These are phyloP conservation scores for Dioscorea zingiberensis DNA, from an alignment of 106 monocot species.

Conservation along the genomic window DNA sequence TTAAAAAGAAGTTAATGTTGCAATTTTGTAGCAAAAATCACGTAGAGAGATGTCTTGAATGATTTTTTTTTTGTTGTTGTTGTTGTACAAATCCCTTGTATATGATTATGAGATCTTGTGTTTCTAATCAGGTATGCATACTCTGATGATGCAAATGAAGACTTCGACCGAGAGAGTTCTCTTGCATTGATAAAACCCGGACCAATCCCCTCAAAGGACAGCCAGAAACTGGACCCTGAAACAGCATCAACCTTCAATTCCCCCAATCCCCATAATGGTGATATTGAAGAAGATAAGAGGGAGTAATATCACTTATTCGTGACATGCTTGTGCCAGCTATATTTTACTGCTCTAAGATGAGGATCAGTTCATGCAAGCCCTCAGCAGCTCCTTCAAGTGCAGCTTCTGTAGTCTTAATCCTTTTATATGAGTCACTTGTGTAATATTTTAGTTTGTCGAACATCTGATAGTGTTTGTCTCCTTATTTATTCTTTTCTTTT, in stretches of 20 bases:
- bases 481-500: too few species aligned
- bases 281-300: conserved; percentile 78
- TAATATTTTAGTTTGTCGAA: too few species aligned
- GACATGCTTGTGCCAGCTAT: neutral
- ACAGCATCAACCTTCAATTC: conserved; percentile 13
- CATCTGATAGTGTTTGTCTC: too few species aligned
- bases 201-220: conserved; percentile 46
- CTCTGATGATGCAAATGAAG: conserved; percentile 71
- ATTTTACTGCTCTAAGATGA: too few species aligned
- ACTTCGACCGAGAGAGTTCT: conserved; percentile 61
- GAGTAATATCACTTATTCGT: conserved; percentile 28
- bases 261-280: conserved; percentile 18
- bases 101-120: too few species aligned
- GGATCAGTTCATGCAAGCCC: too few species aligned
- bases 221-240: conserved; percentile 37
- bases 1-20: too few species aligned
- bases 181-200: conserved; percentile 71
- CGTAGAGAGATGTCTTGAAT: neutral
- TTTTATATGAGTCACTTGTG: too few species aligned
- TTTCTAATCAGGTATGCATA: conserved; percentile 57
- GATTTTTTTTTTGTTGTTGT: neutral
- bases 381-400: too few species aligned
- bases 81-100: too few species aligned
- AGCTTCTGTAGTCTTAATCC: too few species aligned
- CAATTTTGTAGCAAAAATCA: neutral